Conservation (phyloP, 768 basidiomycete species). For the Macrocybe gigantea region DNA sequence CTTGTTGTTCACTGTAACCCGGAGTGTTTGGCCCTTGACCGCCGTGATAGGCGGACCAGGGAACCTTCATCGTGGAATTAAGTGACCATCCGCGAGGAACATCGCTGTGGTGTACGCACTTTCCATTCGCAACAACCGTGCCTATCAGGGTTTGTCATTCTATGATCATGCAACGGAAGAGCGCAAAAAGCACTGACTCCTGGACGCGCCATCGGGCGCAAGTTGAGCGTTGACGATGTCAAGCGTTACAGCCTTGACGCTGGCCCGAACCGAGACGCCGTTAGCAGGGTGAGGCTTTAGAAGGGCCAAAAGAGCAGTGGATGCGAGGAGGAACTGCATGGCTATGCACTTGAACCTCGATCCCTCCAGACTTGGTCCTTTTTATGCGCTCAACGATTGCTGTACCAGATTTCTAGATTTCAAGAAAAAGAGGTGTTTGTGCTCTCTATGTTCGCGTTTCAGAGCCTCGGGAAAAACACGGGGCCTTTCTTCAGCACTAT, state of each 20-base stretch:
- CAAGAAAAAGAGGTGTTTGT: too few relatives aligned
- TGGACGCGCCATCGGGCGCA: conserved; percentile 36
- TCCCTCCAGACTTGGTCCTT: neutral
- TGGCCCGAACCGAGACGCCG: conserved; percentile 4
- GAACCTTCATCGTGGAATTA: conserved; percentile 21
- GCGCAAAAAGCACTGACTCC: conserved; percentile 13
- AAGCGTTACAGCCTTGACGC: conserved; percentile 21
- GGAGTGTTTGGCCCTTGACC: conserved; percentile 36
- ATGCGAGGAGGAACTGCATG: conserved; percentile 17
- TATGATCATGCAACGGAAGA: neutral
- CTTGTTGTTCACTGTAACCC: conserved; percentile 36
- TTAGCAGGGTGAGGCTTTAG: conserved; percentile 8
- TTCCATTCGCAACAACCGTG: conserved; percentile 17
- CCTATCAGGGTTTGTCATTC: conserved; percentile 6
- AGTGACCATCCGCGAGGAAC: neutral
- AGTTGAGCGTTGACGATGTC: conserved; percentile 32
- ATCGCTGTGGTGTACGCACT: conserved; percentile 7
- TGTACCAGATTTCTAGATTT: neutral
- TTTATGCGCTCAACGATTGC: conserved; percentile 8
- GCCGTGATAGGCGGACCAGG: conserved; percentile 43
- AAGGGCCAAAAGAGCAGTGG: conserved; percentile 12
- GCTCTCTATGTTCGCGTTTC: too few relatives aligned
- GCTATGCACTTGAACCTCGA: conserved; percentile 7
- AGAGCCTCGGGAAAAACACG: too few relatives aligned
- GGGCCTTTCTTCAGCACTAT: too few relatives aligned